Evolutionary conservation across 306 rosid species (phyloP), one percentile per base, ranked within the genome.

Genomic region (Dryas octopetala): DNA sequence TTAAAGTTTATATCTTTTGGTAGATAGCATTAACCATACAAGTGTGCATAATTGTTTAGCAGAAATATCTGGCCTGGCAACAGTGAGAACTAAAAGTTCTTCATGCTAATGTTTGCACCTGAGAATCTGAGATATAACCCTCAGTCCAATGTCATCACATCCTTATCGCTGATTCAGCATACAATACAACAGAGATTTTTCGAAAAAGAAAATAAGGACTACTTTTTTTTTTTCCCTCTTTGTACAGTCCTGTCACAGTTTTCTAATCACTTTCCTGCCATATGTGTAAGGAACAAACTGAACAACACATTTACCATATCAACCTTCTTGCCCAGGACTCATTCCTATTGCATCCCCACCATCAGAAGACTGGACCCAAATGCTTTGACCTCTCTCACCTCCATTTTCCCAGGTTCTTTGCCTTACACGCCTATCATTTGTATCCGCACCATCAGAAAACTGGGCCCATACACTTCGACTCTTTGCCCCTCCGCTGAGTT

Each of bases 391-490:
- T 81, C 89, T 75, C 58, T 90, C 96, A 41, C 74, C 90, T 48
- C 90, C 96, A 68, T 93, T 89, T 70, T 91, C 92, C 97, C 97
- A 89, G 72, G 93, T 89, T 79, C 82, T 88, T 81, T 94, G 98
- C 83, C 96, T 88, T 59, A 88, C 89, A 61, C 93, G 89, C 76
- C 89, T 79, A 62, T 93, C 98, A 62, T 86, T 91, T 49, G 96
- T 88, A 70, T 95, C 95, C 62, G 88, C 98, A 1, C 98, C 98
- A 48, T 95, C 98, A 5, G 97, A 95, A 66, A 90, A 91, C 76
- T 91, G 97, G 47, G 89, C 98, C 98, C 98, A 95, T 66, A 95
- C 96, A 16, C 98, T 95, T 73, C 84, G 84, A 77, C 96, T 84
- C 79, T 90, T 91, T 43, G 93, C 97, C 79, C 90, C 97, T 59